Conservation (phyloP, 148 eudicot species). For the Rhododendron ferrugineum region DNA sequence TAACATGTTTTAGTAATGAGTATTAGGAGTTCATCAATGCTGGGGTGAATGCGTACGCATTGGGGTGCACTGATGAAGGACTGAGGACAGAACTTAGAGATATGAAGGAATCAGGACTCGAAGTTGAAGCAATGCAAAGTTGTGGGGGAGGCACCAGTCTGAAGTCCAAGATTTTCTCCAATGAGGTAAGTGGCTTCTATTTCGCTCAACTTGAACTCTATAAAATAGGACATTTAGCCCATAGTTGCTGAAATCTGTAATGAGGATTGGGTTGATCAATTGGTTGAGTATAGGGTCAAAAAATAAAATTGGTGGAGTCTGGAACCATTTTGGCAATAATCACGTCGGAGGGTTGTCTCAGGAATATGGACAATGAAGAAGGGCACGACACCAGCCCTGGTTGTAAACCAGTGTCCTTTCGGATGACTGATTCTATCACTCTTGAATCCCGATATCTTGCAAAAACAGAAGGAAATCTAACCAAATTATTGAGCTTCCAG, state of each 20-base stretch:
- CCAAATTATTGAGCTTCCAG: neutral
- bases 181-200: conserved; percentile 48
- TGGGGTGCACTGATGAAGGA: conserved; percentile 92
- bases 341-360: neutral
- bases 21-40: conserved; percentile 83
- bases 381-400: neutral
- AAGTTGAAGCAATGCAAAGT: conserved; percentile 63
- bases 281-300: neutral
- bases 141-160: conserved; percentile 64
- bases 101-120: conserved; percentile 67
- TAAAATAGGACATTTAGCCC: neutral
- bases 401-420: neutral
- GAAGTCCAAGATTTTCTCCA: conserved; percentile 55
- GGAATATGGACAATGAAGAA: neutral
- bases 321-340: neutral
- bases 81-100: conserved; percentile 64
- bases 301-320: too few relatives aligned
- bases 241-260: neutral
- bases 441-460: neutral
- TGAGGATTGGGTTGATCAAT: neutral
- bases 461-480: neutral
- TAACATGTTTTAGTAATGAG: conserved; percentile 16
- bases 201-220: neutral
- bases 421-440: neutral
- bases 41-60: conserved; percentile 91